Evolutionary conservation across 2,329 filamentous ascomycete species (phyloP).

Genomic region (Thielaviopsis punctulata): DNA sequence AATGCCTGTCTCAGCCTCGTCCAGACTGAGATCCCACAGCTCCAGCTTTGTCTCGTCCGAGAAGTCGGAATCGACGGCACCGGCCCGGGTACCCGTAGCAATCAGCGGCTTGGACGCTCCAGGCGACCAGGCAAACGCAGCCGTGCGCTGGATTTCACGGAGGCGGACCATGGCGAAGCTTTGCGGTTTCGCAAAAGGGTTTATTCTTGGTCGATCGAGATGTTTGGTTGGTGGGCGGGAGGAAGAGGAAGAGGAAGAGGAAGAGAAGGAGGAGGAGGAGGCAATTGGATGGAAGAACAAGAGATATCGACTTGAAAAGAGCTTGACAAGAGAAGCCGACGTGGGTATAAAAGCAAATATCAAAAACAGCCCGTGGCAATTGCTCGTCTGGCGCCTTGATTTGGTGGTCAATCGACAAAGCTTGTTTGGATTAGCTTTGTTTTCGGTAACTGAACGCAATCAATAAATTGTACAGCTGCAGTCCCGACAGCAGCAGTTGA

Average conservation of each 20-base stretch:
- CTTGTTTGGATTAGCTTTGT: background rate
- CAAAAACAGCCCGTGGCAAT: no score
- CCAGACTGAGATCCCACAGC: constrained; percentile 83
- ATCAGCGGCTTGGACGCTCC: constrained; percentile 62
- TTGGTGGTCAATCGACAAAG: no score
- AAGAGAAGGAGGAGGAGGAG: no score
- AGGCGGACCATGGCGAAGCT: constrained; percentile 69
- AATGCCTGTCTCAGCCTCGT: constrained; percentile 54
- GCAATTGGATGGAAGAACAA: no score
- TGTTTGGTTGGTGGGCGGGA: no score
- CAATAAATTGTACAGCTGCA: background rate
- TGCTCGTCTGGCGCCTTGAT: no score
- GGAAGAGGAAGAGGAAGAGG: no score
- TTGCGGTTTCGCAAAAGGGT: constrained; percentile 4
- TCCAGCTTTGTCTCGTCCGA: constrained; percentile 94
- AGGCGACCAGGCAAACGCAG: constrained; percentile 92
- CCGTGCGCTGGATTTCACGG: constrained; percentile 90
- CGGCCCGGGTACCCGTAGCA: constrained; percentile 84
- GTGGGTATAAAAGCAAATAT: no score
- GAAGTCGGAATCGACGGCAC: constrained; percentile 92
- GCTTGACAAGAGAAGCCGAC: no score
- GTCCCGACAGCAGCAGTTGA: constrained; percentile 8
- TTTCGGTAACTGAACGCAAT: background rate
- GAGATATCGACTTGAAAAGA: no score
- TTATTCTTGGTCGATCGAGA: background rate